phyloP scores from a whole-genome alignment of 2,329 filamentous ascomycete genomes.

The Mariannaea sp. region DNA sequence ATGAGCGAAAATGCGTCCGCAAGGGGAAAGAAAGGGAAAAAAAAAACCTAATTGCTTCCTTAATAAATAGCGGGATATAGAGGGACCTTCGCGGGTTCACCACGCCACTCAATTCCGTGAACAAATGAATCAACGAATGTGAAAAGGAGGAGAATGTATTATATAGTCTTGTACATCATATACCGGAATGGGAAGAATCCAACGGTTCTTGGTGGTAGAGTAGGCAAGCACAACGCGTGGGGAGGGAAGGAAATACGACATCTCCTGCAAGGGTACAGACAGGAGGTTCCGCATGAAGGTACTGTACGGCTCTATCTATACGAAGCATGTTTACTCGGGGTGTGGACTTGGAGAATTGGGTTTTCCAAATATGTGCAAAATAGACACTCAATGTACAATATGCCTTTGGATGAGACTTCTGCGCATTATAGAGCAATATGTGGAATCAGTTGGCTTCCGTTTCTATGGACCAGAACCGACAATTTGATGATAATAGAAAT shows the following conservation, averaged over 20 bases:
- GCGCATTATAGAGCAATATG: too few species aligned
- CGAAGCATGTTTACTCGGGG: too few species aligned
- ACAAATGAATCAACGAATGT: conserved; percentile 2
- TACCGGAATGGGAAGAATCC: conserved; percentile 20
- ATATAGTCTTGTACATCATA: conserved; percentile 33
- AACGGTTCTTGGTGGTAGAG: conserved; percentile 2
- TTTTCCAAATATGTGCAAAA: too few species aligned
- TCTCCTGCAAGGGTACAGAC: too few species aligned
- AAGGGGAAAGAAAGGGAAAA: neutral
- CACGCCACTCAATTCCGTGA: conserved; percentile 1
- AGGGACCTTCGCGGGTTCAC: conserved; percentile 8
- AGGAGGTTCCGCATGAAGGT: neutral
- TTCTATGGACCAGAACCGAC: too few species aligned
- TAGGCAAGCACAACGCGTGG: conserved; percentile 2
- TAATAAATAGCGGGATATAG: conserved; percentile 15
- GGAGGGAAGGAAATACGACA: neutral
- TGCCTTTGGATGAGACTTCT: too few species aligned
- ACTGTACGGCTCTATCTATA: neutral
- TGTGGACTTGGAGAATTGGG: too few species aligned
- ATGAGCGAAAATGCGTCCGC: conserved; percentile 1
- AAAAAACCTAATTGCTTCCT: conserved; percentile 7
- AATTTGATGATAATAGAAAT: too few species aligned
- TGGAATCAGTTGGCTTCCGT: too few species aligned
- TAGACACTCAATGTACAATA: too few species aligned
- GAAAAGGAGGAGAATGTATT: conserved; percentile 29